Evolutionary conservation across 2,329 filamentous ascomycete genomes (phyloP), one percentile per base, ranked within the genome.

Genomic region (Monosporascus sp.): DNA sequence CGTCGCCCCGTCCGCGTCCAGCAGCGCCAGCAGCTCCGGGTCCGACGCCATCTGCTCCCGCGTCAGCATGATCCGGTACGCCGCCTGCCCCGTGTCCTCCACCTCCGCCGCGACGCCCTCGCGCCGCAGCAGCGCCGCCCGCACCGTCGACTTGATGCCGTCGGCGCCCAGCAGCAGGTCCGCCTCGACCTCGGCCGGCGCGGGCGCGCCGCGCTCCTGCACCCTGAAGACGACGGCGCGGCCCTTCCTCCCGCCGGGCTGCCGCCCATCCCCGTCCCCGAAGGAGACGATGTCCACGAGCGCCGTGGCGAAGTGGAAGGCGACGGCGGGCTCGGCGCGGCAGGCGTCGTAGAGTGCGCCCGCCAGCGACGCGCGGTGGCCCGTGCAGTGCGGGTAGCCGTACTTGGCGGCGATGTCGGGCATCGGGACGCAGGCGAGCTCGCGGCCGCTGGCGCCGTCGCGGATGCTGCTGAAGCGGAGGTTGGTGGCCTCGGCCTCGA

Each of bases 341-440:
- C 88, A 92, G n/a, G 81, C 88, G 48, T 87, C 77, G 69, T 85
- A 91, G 34, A 93, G 72, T 6, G 81, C 80, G 37, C 81, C 80
- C 6, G 89, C 87, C 4, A 93, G 78, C 8, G 85, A 88, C 0
- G 86, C 79, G 20, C 90, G 83, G 67, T 94, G 90, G 7, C 88
- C 89, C 5, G 90, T 87, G 80, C 89, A 91, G 71, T 93, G 89
- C 0, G 87, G 84, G 66, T 87, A 91, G 37, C 82, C 82, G 65
- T 91, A 93, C 34, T 80, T 84, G 8, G 81, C 71, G 49, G 80
- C 73, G 58, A 93, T 84, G 60, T 90, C 84, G 34, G 76, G 75
- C 64, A 93, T 80, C 55, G 84, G 76, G 44, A 93, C 87, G 61
- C 87, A 84, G 3, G 82, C 83, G 7, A 93, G 79, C 68, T 92